Base-by-base conservation (phyloP, 164 flowering plant species). In the Chimonanthus praecox region DNA sequence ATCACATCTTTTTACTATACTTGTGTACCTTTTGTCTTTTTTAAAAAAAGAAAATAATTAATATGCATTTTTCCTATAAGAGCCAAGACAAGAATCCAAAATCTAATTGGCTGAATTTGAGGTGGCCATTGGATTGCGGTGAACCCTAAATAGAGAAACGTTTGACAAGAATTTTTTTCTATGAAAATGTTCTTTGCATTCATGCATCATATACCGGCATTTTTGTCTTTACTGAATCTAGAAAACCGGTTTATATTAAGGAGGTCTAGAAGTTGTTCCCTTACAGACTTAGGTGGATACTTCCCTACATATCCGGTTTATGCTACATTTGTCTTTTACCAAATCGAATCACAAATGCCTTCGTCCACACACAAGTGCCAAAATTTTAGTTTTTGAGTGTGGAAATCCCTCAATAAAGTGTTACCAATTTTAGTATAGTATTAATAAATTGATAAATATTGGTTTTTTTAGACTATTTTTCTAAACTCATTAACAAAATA, bases 221-320 rank as follows among this genome's bases (percentile, higher is more conserved):
- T 33, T 66, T 67, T 67, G 70, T 71, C 78, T 46, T 66, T 67
- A 75, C 64, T 58, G 62, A 49, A n/a, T 50, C n/a, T 18, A 21
- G 16, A 3, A 6, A 66, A 16, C 50, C 9, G 61, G 50, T 44
- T 18, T 7, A 45, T 33, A 49, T 65, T 16, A 49, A 18, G 63
- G 49, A 50, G 21, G 48, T 54, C n/a, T 64, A 18, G 21, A 70
- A 64, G 62, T 6, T 73, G 69, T 43, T 65, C 63, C 63, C 63
- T 15, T 65, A 73, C 33, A 64, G 46, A 11, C 20, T 5, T 7
- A 73, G 43, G 75, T 20, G 72, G 72, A 62, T 5, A 11, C 45
- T n/a, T 67, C 49, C 21, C 51, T 33, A 49, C 51, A 5, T n/a
- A 9, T 11, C 11, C 4, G 60, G 11, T 5, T 54, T 3, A 11